These are phyloP conservation scores for Jatropha multifida DNA, from an alignment of 441 rosid genomes.

Conservation along the genomic window DNA sequence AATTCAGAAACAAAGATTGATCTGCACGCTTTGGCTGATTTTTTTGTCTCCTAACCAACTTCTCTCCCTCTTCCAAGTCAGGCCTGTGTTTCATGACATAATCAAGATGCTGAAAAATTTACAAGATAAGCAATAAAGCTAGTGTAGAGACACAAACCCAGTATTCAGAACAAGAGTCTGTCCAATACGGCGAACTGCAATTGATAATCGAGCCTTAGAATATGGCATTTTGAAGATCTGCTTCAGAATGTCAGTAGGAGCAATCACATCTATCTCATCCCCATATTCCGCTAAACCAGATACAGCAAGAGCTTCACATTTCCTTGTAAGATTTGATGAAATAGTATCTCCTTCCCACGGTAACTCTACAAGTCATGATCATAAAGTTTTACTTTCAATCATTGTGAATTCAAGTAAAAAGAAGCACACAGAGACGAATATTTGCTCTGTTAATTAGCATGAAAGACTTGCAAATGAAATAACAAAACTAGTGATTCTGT, in stretches of 20 bases:
- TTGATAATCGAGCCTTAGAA: constrained; percentile 85
- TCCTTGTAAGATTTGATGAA: constrained; percentile 63
- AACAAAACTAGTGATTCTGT: background rate
- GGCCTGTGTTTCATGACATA: constrained; percentile 53
- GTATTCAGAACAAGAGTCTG: constrained; percentile 87
- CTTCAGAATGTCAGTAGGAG: constrained; percentile 86
- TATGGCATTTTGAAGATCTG: constrained; percentile 96
- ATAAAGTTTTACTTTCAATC: constrained; percentile 18
- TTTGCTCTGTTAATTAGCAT: background rate
- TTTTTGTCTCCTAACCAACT: constrained; percentile 70
- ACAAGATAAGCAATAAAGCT: constrained; percentile 5
- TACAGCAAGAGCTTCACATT: constrained; percentile 90
- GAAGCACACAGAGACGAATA: background rate
- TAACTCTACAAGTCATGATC: constrained; percentile 47
- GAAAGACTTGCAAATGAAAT: background rate
- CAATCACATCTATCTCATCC: constrained; percentile 91
- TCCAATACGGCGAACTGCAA: constrained; percentile 90
- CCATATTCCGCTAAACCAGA: constrained; percentile 91
- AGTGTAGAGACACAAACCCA: constrained; percentile 53
- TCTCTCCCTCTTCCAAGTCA: constrained; percentile 92
- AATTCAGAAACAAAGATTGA: constrained; percentile 79
- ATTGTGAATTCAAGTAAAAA: constrained; percentile 17
- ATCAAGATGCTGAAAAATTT: constrained; percentile 15
- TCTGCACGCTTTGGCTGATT: constrained; percentile 83
- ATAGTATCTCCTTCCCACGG: constrained; percentile 62